phyloP scores from a whole-genome alignment of 176 grass and related monocot genomes.

The Bolboschoenus planiculmis region DNA sequence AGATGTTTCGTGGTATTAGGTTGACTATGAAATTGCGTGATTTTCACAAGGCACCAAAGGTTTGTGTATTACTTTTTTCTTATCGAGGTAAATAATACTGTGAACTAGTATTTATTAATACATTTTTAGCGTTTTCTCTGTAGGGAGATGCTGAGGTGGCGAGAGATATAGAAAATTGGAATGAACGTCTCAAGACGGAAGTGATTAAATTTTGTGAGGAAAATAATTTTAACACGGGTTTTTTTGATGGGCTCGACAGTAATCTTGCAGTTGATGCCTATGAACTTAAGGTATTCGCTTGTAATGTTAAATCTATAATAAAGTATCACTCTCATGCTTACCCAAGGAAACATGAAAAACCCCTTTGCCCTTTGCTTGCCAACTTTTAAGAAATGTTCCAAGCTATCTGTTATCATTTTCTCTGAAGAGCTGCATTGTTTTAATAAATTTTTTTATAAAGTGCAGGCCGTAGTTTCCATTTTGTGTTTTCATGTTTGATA shows the following conservation, averaged over 20 bases:
- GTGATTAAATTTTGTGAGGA: slow-evolving; percentile 91
- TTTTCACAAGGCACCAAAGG: slow-evolving; percentile 71
- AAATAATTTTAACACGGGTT: slow-evolving; percentile 86
- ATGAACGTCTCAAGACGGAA: slow-evolving; percentile 53
- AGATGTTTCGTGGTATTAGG: slow-evolving; percentile 50
- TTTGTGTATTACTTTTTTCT: slow-evolving; percentile 26
- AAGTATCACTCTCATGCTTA: background rate
- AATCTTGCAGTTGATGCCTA: slow-evolving; percentile 90
- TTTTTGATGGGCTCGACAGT: slow-evolving; percentile 79
- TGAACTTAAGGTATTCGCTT: slow-evolving; percentile 58
- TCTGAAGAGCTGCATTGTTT: background rate
- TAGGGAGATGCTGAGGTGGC: slow-evolving; percentile 62
- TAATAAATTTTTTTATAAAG: background rate
- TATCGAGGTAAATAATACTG: background rate
- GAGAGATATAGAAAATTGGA: slow-evolving; percentile 90
- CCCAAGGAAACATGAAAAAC: background rate
- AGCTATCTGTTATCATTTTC: background rate
- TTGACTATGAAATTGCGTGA: slow-evolving; percentile 93
- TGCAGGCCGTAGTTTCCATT: background rate
- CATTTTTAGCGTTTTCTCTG: background rate
- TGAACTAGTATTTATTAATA: background rate
- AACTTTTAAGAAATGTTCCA: background rate
- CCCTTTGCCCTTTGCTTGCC: background rate
- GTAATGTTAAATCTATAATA: background rate
- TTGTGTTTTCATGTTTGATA: background rate